Base-by-base conservation (phyloP, 257 asterid genomes). In the Ajuga chamaepitys region DNA sequence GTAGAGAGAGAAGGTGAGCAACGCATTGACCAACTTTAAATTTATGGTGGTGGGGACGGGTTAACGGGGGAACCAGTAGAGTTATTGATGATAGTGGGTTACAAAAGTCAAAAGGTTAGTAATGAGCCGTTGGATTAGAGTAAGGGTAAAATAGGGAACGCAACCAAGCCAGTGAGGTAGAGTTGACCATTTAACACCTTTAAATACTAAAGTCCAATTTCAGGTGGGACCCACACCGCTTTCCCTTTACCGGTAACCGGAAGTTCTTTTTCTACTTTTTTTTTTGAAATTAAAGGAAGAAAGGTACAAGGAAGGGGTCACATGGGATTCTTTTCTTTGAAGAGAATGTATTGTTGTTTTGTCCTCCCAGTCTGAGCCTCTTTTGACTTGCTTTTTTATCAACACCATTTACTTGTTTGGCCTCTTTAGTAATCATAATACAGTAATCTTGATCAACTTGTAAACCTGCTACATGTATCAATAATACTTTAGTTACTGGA, bases 111-210 rank as follows among this genome's bases (percentile, higher is more conserved):
- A 80, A 76, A 77, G 78, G 62, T 20, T 25, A 9, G 73, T 67
- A 63, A 76, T 74, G 78, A 71, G 76, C 80, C 82, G 85, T 80
- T 77, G 74, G 82, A 74, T 74, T 71, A 30, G 78, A 55, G 65
- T 7, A 51, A 65, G 74, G 81, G 72, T 34, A 68, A 59, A 73
- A 10, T 59, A 8, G 72, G 81, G 7, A 48, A 14, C 37, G n/a
- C 6, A 35, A 50, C 52, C 20, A 38, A 53, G 77, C 80, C 85
- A 70, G 82, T 63, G 69, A 74, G 76, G 76, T 54, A 71, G 70
- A 74, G 82, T 77, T 80, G 85, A 80, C 85, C 74, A 74, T 58
- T 37, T 32, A 47, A 67, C 78, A 48, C 60, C 76, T 64, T 76
- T 74, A 42, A 73, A 69, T 70, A 74, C 76, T 10, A 70, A 80